phyloP scores from a whole-genome alignment of 768 basidiomycete genomes.

The Termitomyces heimii region DNA sequence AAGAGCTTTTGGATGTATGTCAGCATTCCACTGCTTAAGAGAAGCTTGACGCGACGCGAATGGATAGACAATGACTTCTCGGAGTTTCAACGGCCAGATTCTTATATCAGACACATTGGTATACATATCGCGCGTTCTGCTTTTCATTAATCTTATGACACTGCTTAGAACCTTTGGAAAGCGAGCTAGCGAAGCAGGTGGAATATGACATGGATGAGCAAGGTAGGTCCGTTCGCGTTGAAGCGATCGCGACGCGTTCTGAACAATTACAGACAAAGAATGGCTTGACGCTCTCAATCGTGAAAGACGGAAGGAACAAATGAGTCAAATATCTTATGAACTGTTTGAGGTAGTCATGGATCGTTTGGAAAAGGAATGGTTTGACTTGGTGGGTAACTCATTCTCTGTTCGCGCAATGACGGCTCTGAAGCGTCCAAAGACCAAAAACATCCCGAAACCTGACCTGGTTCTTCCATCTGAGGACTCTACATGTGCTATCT shows the following conservation, averaged over 20 bases:
- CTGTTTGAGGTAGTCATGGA: conserved; percentile 97
- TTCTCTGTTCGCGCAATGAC: not conserved
- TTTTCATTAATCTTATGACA: conserved; percentile 6
- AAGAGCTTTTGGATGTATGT: conserved; percentile 71
- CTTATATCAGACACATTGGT: conserved; percentile 93
- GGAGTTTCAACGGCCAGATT: conserved; percentile 70
- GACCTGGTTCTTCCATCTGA: conserved; percentile 86
- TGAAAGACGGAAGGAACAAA: conserved; percentile 73
- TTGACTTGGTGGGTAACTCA: conserved; percentile 68
- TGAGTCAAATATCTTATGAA: conserved; percentile 73
- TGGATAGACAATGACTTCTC: conserved; percentile 50
- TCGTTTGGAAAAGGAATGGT: conserved; percentile 98
- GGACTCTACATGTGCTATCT: conserved; percentile 94
- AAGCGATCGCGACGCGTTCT: not conserved
- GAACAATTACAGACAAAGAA: conserved; percentile 64
- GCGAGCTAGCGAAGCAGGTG: conserved; percentile 86
- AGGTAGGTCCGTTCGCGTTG: conserved; percentile 41
- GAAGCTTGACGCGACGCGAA: not conserved
- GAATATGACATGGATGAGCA: conserved; percentile 99
- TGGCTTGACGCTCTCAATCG: conserved; percentile 87
- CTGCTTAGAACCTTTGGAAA: conserved; percentile 81
- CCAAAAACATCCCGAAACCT: conserved; percentile 89
- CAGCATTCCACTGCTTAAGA: not conserved
- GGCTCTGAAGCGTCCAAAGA: conserved; percentile 38
- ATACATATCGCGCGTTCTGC: conserved; percentile 14